Evolutionary conservation across 164 flowering plant genomes (phyloP).

Genomic region (Saururus chinensis): DNA sequence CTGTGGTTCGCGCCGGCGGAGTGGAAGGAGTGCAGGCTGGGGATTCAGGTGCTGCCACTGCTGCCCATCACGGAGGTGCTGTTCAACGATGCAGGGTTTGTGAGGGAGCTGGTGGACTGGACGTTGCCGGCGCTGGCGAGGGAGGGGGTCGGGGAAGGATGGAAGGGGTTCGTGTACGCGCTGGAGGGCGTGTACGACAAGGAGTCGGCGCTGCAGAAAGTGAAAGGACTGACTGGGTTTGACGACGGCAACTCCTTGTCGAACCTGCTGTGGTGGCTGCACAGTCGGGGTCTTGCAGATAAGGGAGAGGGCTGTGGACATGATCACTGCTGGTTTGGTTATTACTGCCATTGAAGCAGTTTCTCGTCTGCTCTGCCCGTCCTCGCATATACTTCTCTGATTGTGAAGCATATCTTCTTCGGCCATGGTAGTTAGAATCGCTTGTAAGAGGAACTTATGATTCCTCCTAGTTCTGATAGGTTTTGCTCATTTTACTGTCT

Average conservation of each 20-base stretch:
- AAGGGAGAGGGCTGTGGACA: conserved; percentile 17
- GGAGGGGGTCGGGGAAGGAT: conserved; percentile 77
- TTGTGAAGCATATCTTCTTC: no score
- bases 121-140: conserved; percentile 55
- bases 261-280: conserved; percentile 86
- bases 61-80: conserved; percentile 62
- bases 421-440: no score
- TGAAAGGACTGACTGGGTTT: conserved; percentile 40
- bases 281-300: conserved; percentile 32
- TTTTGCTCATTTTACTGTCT: no score
- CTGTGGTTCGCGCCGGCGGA: conserved; percentile 88
- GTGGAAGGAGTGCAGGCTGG: conserved; percentile 76
- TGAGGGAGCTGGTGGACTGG: conserved; percentile 61
- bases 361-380: not conserved
- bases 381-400: no score
- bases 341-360: conserved; percentile 33
- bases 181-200: conserved; percentile 64
- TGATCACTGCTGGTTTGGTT: conserved; percentile 38
- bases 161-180: conserved; percentile 89
- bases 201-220: conserved; percentile 45
- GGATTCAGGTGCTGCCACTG: conserved; percentile 77
- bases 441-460: no score
- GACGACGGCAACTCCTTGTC: conserved; percentile 85
- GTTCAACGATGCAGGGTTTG: conserved; percentile 50
- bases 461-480: no score